These are phyloP conservation scores for Solanum corneliomulleri DNA, from an alignment of 257 asterid species.

Conservation along the genomic window DNA sequence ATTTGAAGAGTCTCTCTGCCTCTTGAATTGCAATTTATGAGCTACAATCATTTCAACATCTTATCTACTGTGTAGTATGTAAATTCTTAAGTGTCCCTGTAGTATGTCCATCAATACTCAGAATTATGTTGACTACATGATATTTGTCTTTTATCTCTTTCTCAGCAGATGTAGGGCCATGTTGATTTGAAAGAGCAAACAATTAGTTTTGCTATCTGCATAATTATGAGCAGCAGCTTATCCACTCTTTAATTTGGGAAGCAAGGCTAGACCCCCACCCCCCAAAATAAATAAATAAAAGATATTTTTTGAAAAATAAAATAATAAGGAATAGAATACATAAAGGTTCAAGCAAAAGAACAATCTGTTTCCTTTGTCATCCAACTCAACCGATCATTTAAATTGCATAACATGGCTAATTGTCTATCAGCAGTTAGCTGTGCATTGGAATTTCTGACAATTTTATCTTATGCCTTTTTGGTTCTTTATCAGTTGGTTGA, in stretches of 20 bases:
- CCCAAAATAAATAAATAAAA: not conserved
- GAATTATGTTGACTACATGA: not conserved
- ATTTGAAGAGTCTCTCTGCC: not conserved
- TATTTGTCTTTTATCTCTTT: not conserved
- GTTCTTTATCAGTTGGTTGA: conserved; percentile 62
- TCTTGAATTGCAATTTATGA: not conserved
- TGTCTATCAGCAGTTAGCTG: not conserved
- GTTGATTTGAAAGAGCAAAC: not conserved
- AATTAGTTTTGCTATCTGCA: not conserved
- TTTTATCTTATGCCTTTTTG: not conserved
- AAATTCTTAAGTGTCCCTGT: not conserved
- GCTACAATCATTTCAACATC: not conserved
- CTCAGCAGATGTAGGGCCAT: not conserved
- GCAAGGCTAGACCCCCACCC: not conserved
- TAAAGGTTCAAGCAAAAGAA: not conserved
- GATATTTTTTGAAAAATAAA: not conserved
- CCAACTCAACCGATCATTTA: not conserved
- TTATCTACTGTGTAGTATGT: not conserved
- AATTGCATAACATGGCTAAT: not conserved
- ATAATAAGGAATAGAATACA: not conserved
- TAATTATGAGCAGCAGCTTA: not conserved
- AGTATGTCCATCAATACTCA: not conserved
- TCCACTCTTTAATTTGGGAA: not conserved
- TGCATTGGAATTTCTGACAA: not conserved
- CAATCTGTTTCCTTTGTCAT: not conserved